Conservation (phyloP, 2,329 filamentous ascomycete species). For the Colletotrichum incanum region DNA sequence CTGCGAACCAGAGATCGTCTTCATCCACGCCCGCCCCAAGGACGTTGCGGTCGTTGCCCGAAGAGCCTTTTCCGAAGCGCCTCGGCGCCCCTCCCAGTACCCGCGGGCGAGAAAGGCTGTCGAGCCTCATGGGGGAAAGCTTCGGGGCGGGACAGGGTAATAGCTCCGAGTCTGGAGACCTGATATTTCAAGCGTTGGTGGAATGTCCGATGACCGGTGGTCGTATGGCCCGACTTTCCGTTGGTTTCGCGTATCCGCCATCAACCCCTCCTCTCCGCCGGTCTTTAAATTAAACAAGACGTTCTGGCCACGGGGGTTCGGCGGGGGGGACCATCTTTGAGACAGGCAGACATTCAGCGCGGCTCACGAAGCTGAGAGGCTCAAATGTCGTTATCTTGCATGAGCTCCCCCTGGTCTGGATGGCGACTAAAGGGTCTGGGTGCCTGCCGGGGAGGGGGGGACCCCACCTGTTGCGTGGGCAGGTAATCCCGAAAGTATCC, state of each 20-base stretch:
- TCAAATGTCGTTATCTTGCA: conserved; percentile 41
- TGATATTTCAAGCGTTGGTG: conserved; percentile 12
- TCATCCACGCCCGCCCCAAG: background rate
- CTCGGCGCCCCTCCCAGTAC: conserved; percentile 19
- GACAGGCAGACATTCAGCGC: conserved; percentile 6
- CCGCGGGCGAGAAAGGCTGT: conserved; percentile 24
- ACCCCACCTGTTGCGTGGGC: conserved; percentile 23
- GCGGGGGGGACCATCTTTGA: background rate
- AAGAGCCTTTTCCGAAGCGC: conserved; percentile 8
- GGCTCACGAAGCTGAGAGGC: conserved; percentile 23
- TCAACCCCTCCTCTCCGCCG: conserved; percentile 1
- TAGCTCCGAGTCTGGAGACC: conserved; percentile 13
- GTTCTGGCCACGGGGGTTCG: conserved; percentile 15
- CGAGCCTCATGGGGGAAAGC: conserved; percentile 17
- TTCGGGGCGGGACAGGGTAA: conserved; percentile 3
- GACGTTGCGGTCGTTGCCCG: conserved; percentile 14
- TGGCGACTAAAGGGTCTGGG: conserved; percentile 23
- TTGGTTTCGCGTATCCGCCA: conserved; percentile 9
- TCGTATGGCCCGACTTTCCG: background rate
- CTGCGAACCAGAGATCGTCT: conserved; percentile 32
- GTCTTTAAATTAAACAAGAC: conserved; percentile 15
- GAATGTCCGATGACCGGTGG: conserved; percentile 25
- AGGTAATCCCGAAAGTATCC: conserved; percentile 37
- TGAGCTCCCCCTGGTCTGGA: conserved; percentile 14
- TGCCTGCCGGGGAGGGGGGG: conserved; percentile 19